phyloP scores from a whole-genome alignment of 2,329 filamentous ascomycete species.

The Penicillium sp. region DNA sequence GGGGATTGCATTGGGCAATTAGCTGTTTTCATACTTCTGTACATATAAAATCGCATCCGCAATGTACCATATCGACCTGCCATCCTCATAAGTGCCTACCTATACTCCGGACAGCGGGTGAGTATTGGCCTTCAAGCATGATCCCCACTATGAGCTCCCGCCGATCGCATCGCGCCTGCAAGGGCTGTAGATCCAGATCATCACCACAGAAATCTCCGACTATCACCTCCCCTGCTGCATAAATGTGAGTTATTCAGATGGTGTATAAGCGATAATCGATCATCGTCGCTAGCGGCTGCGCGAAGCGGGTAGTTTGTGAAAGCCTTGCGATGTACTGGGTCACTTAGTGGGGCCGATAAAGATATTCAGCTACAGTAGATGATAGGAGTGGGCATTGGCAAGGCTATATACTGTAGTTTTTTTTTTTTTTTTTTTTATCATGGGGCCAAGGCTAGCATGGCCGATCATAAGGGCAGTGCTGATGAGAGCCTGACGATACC shows the following conservation, averaged over 20 bases:
- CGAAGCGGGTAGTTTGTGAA: not conserved
- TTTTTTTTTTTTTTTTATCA: no score
- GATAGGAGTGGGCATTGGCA: no score
- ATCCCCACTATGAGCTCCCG: slow-evolving; percentile 24
- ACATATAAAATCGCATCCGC: not conserved
- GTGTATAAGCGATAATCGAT: not conserved
- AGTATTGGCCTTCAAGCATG: no score
- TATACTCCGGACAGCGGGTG: no score
- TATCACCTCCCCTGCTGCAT: not conserved
- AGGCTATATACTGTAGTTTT: no score
- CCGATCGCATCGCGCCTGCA: slow-evolving; percentile 17
- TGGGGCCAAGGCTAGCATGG: no score
- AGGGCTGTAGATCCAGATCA: slow-evolving; percentile 11
- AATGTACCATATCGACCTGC: not conserved
- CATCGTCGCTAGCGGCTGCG: not conserved
- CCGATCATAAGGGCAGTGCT: no score
- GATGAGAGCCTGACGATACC: no score
- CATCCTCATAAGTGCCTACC: no score
- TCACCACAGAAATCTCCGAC: not conserved
- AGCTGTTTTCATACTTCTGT: not conserved
- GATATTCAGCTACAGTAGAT: no score
- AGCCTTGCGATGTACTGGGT: not conserved
- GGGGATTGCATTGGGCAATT: slow-evolving; percentile 31
- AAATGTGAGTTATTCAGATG: not conserved
- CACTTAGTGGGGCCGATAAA: not conserved